Percentiles rank a stretch among this genome's conserved stretches.
Evolutionary conservation across 306 rosid genomes (phyloP).

Genomic region (Acacia melanoxylon): DNA sequence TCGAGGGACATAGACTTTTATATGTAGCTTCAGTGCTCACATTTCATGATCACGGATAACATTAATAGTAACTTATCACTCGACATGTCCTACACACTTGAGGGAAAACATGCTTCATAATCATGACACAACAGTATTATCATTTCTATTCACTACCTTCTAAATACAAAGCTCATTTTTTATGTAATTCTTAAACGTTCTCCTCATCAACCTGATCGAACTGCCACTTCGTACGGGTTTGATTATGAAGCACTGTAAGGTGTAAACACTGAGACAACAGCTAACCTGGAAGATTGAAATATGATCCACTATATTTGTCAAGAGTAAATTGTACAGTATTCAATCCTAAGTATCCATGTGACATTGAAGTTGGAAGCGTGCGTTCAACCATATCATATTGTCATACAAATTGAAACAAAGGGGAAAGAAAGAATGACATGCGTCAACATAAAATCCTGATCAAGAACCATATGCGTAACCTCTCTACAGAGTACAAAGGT

Average conservation of each 20-base stretch:
- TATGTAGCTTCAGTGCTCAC: too few species aligned
- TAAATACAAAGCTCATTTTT: background rate
- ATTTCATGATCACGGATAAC: too few species aligned
- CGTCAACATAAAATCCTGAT: constrained; percentile 8
- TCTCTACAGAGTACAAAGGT: constrained; percentile 31
- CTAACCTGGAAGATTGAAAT: background rate
- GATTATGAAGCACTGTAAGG: background rate
- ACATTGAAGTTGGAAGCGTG: constrained; percentile 22
- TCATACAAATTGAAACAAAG: constrained; percentile 28
- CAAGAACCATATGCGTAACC: background rate
- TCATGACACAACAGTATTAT: too few species aligned
- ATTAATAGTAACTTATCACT: too few species aligned
- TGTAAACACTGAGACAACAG: background rate
- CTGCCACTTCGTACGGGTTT: background rate
- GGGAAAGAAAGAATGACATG: background rate
- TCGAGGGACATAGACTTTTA: too few species aligned
- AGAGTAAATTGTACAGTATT: background rate
- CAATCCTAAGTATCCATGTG: background rate
- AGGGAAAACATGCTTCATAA: too few species aligned
- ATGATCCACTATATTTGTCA: background rate
- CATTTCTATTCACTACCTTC: background rate
- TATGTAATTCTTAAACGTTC: background rate
- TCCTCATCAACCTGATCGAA: too few species aligned
- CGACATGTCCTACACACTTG: too few species aligned
- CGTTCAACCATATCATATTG: constrained; percentile 8